phyloP scores from a whole-genome alignment of 2,329 filamentous ascomycete genomes.

The Sarocladium oryzae region DNA sequence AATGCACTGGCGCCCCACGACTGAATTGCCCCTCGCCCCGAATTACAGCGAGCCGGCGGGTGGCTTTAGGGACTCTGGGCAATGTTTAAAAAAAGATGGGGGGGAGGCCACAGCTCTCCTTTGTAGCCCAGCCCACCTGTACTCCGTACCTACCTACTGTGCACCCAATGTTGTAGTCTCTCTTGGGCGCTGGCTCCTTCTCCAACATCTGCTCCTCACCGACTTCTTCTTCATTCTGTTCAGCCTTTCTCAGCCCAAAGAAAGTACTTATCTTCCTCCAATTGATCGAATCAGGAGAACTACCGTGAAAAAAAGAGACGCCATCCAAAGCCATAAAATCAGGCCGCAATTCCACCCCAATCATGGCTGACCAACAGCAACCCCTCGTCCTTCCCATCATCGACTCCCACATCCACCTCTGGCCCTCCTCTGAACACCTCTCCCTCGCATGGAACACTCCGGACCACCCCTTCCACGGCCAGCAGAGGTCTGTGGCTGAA shows the following conservation, averaged over 20 bases:
- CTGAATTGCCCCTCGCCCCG: too few relatives aligned
- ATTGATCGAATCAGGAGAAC: not conserved
- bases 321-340: not conserved
- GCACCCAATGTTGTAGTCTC: too few relatives aligned
- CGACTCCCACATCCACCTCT: slow-evolving; percentile 91
- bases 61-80: too few relatives aligned
- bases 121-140: too few relatives aligned
- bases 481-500: slow-evolving; percentile 54
- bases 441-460: slow-evolving; percentile 65
- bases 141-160: too few relatives aligned
- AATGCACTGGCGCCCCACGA: too few relatives aligned
- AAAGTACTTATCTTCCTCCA: not conserved
- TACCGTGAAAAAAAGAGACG: too few relatives aligned
- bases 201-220: not conserved
- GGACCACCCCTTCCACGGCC: slow-evolving; percentile 42
- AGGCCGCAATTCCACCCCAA: too few relatives aligned
- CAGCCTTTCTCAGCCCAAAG: not conserved
- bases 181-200: too few relatives aligned
- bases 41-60: too few relatives aligned
- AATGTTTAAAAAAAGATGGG: too few relatives aligned
- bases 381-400: slow-evolving; percentile 55
- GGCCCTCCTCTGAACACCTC: slow-evolving; percentile 58
- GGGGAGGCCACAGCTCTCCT: too few relatives aligned
- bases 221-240: not conserved
- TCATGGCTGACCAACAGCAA: slow-evolving; percentile 31